phyloP scores from a whole-genome alignment of 2,329 filamentous ascomycete genomes.

The Cercospora berteroae region DNA sequence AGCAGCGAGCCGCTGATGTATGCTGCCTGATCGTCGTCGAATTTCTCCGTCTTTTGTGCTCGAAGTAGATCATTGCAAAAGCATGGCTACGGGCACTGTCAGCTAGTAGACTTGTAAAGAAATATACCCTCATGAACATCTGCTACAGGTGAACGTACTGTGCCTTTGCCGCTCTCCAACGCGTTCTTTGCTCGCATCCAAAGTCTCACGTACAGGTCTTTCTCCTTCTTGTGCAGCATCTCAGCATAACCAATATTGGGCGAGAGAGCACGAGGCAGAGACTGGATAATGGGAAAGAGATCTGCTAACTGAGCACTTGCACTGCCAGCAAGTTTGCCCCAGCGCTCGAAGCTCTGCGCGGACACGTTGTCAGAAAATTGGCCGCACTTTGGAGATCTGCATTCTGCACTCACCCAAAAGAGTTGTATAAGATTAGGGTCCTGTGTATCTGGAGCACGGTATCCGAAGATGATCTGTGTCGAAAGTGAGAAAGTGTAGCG shows the following conservation, averaged over 20 bases:
- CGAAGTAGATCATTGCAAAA: background rate
- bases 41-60: background rate
- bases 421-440: background rate
- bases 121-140: background rate
- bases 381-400: background rate
- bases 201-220: background rate
- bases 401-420: background rate
- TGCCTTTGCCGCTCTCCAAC: background rate
- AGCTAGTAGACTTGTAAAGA: background rate
- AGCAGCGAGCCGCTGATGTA: background rate
- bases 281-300: background rate
- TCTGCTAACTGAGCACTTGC: background rate
- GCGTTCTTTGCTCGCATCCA: background rate
- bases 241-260: background rate
- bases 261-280: background rate
- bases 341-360: background rate
- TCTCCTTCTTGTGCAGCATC: background rate
- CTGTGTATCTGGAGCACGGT: background rate
- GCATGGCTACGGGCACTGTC: background rate
- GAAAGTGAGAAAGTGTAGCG: background rate
- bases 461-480: background rate
- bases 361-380: background rate
- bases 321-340: background rate
- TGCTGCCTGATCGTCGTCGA: background rate
- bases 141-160: background rate